Evolutionary conservation across 1,284 basidiomycete genomes (phyloP).

Genomic region (Marasmius oreades): DNA sequence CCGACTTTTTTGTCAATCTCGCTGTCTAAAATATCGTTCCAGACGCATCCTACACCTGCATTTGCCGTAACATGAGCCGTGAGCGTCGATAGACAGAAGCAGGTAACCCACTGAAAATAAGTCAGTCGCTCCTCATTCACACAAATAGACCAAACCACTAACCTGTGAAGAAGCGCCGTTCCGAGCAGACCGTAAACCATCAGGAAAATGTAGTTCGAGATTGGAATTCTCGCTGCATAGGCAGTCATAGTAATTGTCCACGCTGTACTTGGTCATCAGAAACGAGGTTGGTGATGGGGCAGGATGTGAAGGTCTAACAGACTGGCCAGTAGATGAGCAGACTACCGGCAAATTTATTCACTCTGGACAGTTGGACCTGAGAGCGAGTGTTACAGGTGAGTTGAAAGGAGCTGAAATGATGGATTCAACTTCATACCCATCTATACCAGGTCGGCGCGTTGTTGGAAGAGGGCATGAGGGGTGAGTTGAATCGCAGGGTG

Average conservation of each 20-base stretch:
- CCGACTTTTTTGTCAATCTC: conserved; percentile 13
- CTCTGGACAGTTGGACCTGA: conserved; percentile 10
- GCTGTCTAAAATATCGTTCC: conserved; percentile 13
- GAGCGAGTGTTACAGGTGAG: neutral
- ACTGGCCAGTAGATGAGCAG: conserved; percentile 9
- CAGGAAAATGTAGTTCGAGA: conserved; percentile 3
- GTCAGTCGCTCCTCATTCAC: neutral
- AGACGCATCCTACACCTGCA: conserved; percentile 11
- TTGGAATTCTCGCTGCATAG: neutral
- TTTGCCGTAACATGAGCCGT: neutral
- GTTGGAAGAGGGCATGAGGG: neutral
- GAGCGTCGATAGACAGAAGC: too few relatives aligned
- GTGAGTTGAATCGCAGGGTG: too few relatives aligned
- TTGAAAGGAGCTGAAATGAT: neutral
- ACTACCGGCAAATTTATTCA: conserved; percentile 9
- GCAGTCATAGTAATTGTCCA: conserved; percentile 9
- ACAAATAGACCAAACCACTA: neutral
- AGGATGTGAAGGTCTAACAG: neutral
- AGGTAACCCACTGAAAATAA: neutral
- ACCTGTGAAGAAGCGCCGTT: conserved; percentile 12
- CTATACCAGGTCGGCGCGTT: neutral
- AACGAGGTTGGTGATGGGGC: neutral
- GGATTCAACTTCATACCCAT: neutral
- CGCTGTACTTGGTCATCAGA: neutral
- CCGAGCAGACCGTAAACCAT: conserved; percentile 11